Evolutionary conservation across 208 protist genomes (phyloP).

Genomic region (Crithidia acanthocephali): DNA sequence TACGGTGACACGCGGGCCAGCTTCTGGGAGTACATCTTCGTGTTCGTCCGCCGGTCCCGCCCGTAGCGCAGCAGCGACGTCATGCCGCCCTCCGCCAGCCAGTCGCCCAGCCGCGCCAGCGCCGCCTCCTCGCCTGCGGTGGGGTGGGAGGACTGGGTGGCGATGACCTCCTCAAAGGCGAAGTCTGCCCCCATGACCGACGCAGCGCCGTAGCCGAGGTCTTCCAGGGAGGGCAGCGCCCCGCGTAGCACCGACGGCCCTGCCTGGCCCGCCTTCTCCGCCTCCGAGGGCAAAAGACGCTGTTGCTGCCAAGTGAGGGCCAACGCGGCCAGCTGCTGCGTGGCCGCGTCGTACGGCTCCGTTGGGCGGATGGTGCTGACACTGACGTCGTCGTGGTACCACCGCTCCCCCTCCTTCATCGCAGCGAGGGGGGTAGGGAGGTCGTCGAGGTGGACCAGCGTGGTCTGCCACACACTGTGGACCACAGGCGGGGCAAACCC

Average conservation of each 20-base stretch:
- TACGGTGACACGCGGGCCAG: constrained; percentile 84
- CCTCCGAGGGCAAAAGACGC: constrained; percentile 44
- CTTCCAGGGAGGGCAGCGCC: constrained; percentile 58
- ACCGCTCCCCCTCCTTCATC: constrained; percentile 87
- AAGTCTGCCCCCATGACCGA: constrained; percentile 38
- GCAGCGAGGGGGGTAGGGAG: constrained; percentile 72
- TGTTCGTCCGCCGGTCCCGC: constrained; percentile 71
- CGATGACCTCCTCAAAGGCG: constrained; percentile 71
- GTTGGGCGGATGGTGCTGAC: constrained; percentile 80
- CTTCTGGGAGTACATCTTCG: constrained; percentile 84
- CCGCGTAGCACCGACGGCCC: constrained; percentile 54
- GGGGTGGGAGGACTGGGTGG: constrained; percentile 74
- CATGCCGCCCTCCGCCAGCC: constrained; percentile 69
- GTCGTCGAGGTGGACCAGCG: constrained; percentile 91
- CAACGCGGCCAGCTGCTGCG: constrained; percentile 37
- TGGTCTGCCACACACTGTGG: constrained; percentile 90
- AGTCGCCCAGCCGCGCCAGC: constrained; percentile 58
- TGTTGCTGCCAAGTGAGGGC: constrained; percentile 27
- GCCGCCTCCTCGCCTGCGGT: constrained; percentile 69
- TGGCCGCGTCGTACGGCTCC: constrained; percentile 62
- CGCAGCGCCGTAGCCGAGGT: constrained; percentile 73
- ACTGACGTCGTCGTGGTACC: constrained; percentile 90
- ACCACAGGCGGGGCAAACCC: constrained; percentile 25
- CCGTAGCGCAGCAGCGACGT: constrained; percentile 79
- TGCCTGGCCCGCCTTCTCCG: constrained; percentile 39